Conservation (phyloP, 1,284 basidiomycete genomes). For the Ganoderma boninense region DNA sequence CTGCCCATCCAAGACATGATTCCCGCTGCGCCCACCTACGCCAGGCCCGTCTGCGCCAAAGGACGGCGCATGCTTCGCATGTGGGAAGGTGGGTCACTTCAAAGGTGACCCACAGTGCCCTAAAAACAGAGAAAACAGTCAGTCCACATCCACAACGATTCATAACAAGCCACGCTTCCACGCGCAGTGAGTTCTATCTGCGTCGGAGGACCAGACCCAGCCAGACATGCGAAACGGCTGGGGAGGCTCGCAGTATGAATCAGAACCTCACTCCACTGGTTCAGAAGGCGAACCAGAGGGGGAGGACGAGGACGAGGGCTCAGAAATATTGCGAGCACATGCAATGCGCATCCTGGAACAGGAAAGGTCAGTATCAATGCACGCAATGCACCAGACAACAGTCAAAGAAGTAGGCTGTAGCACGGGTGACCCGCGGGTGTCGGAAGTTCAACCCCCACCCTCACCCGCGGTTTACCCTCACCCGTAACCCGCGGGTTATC, state of each 20-base stretch:
- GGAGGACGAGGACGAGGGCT: no score
- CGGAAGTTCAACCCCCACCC: no score
- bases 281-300: no score
- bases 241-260: no score
- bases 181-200: neutral
- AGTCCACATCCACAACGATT: neutral
- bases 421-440: no score
- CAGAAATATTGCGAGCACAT: neutral
- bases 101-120: constrained; percentile 13
- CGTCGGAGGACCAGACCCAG: neutral
- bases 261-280: no score
- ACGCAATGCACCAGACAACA: no score
- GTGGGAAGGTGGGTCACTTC: constrained; percentile 15
- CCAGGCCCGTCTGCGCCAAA: neutral
- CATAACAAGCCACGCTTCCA: constrained; percentile 2
- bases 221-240: neutral
- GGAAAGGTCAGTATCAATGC: neutral
- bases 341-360: neutral
- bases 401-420: no score
- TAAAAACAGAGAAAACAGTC: neutral
- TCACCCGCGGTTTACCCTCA: no score
- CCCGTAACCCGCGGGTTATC: no score
- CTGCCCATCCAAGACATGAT: neutral
- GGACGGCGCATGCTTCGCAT: constrained; percentile 8
- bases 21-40: neutral